Conservation (phyloP, 75 land plant species). For the Sequoia sempervirens region DNA sequence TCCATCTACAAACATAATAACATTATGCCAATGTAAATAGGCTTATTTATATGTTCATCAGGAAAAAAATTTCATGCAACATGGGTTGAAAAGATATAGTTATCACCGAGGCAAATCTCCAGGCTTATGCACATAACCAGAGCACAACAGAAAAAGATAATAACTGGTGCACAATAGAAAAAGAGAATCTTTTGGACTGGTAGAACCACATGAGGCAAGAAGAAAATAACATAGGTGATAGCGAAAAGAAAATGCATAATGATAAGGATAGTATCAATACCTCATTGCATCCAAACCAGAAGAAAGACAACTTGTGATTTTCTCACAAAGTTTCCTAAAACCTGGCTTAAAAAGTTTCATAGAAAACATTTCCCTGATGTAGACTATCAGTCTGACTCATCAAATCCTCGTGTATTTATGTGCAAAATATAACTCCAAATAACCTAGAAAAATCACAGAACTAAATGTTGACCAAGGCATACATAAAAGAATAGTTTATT, state of each 20-base stretch:
- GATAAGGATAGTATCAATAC: background rate
- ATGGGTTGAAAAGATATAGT: background rate
- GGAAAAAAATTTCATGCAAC: background rate
- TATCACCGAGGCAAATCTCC: background rate
- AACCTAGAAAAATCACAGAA: background rate
- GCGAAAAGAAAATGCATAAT: background rate
- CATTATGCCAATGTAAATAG: background rate
- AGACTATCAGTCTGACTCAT: background rate
- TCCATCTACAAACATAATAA: slow-evolving; percentile 42
- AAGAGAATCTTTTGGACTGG: background rate
- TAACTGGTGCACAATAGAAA: background rate
- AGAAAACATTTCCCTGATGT: background rate
- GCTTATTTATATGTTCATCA: background rate
- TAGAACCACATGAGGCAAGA: background rate
- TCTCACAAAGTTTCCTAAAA: background rate
- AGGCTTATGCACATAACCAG: background rate
- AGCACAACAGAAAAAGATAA: background rate
- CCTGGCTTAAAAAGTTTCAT: background rate
- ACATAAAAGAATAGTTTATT: background rate
- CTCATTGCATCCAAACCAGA: background rate
- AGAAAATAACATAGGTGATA: background rate
- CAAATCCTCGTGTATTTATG: background rate
- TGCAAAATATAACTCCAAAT: background rate
- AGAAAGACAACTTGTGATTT: background rate
- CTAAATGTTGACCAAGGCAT: background rate